These are phyloP conservation scores for Skeletonema menzelii DNA, from an alignment of 108 stramenopile genomes.

Conservation along the genomic window DNA sequence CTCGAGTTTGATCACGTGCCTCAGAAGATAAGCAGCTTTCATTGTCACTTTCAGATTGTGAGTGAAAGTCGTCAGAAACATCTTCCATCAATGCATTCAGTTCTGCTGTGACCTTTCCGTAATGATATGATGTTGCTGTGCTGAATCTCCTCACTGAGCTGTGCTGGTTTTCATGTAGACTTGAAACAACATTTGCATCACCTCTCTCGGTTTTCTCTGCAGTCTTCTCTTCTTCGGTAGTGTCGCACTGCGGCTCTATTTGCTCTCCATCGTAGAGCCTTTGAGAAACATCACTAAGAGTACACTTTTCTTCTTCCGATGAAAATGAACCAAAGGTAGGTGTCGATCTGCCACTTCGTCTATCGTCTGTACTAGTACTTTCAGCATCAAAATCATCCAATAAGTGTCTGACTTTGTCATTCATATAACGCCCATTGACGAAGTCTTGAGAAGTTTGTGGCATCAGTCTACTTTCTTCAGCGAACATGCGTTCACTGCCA, in stretches of 20 bases:
- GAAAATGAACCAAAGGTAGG: not conserved
- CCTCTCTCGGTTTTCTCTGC: not conserved
- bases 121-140: not conserved
- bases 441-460: not conserved
- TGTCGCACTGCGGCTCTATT: not conserved
- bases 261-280: not conserved
- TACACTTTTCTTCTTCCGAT: not conserved
- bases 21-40: not conserved
- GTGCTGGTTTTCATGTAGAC: not conserved
- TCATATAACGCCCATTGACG: not conserved
- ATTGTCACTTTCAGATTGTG: too few relatives aligned
- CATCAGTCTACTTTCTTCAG: not conserved
- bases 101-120: not conserved
- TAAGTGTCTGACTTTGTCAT: not conserved
- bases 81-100: slow-evolving; percentile 2
- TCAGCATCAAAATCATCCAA: slow-evolving; percentile 2
- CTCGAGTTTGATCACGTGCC: not conserved
- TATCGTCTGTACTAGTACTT: not conserved
- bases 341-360: not conserved
- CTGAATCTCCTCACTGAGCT: not conserved
- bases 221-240: not conserved
- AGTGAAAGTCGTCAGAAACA: not conserved
- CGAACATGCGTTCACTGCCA: not conserved
- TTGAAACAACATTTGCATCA: not conserved
- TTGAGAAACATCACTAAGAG: not conserved